Evolutionary conservation across 768 basidiomycete genomes (phyloP).

Genomic region (Butyriboletus loyo): DNA sequence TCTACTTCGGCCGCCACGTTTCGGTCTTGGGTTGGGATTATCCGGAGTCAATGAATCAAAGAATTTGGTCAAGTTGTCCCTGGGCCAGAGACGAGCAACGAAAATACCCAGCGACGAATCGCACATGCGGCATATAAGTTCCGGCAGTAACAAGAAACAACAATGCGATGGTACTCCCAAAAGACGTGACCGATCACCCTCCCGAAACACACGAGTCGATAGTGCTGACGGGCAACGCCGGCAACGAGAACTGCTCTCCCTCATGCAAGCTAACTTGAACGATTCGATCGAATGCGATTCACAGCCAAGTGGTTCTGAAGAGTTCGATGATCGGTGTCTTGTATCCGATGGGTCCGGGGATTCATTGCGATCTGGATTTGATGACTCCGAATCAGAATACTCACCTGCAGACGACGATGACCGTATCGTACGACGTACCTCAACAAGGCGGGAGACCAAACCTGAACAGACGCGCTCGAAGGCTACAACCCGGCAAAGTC

Average conservation of each 20-base stretch:
- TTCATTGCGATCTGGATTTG: slow-evolving; percentile 19
- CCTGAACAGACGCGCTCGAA: slow-evolving; percentile 7
- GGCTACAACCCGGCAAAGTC: background rate
- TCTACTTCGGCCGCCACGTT: slow-evolving; percentile 25
- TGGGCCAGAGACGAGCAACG: slow-evolving; percentile 14
- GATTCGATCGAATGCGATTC: slow-evolving; percentile 21
- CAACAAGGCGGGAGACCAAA: slow-evolving; percentile 4
- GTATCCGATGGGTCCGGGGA: slow-evolving; percentile 17
- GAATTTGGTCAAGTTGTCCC: slow-evolving; percentile 4
- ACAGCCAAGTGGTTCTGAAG: slow-evolving; percentile 15
- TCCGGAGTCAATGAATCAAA: slow-evolving; percentile 13
- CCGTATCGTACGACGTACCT: background rate
- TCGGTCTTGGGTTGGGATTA: slow-evolving; percentile 30
- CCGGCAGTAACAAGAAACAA: slow-evolving; percentile 5
- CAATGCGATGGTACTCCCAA: slow-evolving; percentile 10
- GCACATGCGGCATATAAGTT: slow-evolving; percentile 3
- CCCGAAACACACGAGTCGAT: slow-evolving; percentile 2
- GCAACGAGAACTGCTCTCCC: slow-evolving; percentile 20
- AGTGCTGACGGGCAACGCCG: slow-evolving; percentile 12
- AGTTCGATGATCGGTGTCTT: slow-evolving; percentile 8
- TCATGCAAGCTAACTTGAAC: background rate
- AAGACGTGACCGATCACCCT: slow-evolving; percentile 10
- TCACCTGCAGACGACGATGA: slow-evolving; percentile 25
- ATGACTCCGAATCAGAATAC: slow-evolving; percentile 33
- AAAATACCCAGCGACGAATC: slow-evolving; percentile 6